Percentiles rank a stretch among this genome's conserved stretches.
Evolutionary conservation across 306 rosid genomes (phyloP).

Genomic region (Astragalus glycyphyllos): DNA sequence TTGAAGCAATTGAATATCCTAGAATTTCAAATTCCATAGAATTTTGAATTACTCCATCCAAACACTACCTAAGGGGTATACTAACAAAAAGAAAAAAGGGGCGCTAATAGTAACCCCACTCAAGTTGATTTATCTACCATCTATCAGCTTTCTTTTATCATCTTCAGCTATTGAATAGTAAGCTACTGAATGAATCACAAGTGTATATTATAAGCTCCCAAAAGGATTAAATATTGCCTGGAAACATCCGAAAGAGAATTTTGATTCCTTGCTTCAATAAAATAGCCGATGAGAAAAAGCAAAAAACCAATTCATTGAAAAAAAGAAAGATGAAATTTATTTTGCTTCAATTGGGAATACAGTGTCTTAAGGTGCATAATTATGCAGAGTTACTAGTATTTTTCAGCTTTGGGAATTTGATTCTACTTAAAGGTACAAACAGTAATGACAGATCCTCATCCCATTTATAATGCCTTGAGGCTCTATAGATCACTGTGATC

Average conservation of each 20-base stretch:
- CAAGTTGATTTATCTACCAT: no score
- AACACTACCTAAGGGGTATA: no score
- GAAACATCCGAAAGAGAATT: slow-evolving; percentile 6
- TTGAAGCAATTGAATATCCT: no score
- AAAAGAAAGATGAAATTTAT: slow-evolving; percentile 6
- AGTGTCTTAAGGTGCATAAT: slow-evolving; percentile 11
- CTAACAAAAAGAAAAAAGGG: no score
- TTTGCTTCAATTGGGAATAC: neutral
- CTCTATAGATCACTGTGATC: slow-evolving; percentile 18
- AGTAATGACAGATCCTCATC: neutral
- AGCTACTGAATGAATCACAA: neutral
- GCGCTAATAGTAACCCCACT: no score
- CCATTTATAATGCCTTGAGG: neutral
- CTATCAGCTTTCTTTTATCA: neutral
- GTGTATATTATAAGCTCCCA: slow-evolving; percentile 13
- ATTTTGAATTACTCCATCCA: no score
- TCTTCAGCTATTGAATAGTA: no score
- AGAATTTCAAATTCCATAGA: no score
- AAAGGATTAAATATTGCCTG: slow-evolving; percentile 7
- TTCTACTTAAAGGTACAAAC: neutral
- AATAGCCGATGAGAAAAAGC: slow-evolving; percentile 8
- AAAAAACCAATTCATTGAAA: slow-evolving; percentile 27
- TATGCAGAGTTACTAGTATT: neutral
- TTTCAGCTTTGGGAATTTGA: slow-evolving; percentile 4
- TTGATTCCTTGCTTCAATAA: slow-evolving; percentile 9